Conservation (phyloP, 2,329 filamentous ascomycete species). For the Zymoseptoria crescenta region DNA sequence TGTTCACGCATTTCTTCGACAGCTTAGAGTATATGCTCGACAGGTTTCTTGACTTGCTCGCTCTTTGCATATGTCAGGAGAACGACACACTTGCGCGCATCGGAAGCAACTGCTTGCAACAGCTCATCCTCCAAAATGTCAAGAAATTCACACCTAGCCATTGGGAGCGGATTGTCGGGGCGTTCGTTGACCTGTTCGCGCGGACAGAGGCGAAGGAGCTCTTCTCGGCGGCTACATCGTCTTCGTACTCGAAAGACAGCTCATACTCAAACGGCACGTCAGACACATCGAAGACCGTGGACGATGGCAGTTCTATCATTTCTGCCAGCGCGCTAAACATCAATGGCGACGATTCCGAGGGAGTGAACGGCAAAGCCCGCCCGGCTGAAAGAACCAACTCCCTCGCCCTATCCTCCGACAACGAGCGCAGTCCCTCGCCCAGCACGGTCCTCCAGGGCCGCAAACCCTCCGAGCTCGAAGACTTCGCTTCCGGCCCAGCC, state of each 20-base stretch:
- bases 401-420: slow-evolving; percentile 7
- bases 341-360: slow-evolving; percentile 26
- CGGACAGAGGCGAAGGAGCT: slow-evolving; percentile 90
- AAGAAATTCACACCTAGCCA: slow-evolving; percentile 79
- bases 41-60: slow-evolving; percentile 88
- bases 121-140: slow-evolving; percentile 93
- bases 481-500: slow-evolving; percentile 64
- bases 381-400: slow-evolving; percentile 7
- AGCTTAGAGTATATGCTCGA: slow-evolving; percentile 96
- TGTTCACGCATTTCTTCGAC: slow-evolving; percentile 98
- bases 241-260: slow-evolving; percentile 20
- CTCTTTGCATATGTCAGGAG: slow-evolving; percentile 95
- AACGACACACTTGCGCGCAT: slow-evolving; percentile 98
- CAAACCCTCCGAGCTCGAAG: slow-evolving; percentile 56
- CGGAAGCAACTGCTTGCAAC: slow-evolving; percentile 94
- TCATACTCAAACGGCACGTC: slow-evolving; percentile 17
- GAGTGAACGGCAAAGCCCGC: slow-evolving; percentile 8
- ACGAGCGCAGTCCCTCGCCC: slow-evolving; percentile 8
- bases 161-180: slow-evolving; percentile 89
- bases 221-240: slow-evolving; percentile 68
- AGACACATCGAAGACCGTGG: slow-evolving; percentile 12
- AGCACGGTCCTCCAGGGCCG: slow-evolving; percentile 12
- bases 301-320: slow-evolving; percentile 15
- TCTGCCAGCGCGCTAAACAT: slow-evolving; percentile 37
- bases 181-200: slow-evolving; percentile 93